phyloP scores from a whole-genome alignment of 352 stramenopile species.

The Thraustochytrium striatum region DNA sequence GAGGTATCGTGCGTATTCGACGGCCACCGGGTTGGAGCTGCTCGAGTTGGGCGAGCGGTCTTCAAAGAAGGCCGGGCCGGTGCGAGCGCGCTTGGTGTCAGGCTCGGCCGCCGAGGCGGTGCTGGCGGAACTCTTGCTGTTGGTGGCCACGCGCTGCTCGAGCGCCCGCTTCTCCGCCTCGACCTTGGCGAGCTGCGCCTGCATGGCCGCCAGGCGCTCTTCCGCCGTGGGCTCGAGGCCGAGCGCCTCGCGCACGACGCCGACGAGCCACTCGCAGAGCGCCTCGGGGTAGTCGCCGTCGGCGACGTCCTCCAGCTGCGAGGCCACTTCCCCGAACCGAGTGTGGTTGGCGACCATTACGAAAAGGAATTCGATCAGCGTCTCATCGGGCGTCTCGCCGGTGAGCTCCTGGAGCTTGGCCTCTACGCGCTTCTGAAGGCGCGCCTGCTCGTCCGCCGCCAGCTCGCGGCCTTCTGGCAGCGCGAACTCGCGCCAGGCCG shows the following conservation, averaged over 20 bases:
- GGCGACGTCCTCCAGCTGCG: neutral
- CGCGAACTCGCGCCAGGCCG: constrained; percentile 30
- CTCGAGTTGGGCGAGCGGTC: neutral
- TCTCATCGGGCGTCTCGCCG: constrained; percentile 16
- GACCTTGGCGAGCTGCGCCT: neutral
- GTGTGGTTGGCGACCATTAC: constrained; percentile 39
- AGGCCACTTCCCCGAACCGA: neutral
- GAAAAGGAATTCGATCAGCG: constrained; percentile 29
- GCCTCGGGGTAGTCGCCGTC: constrained; percentile 28
- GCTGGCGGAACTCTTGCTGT: neutral
- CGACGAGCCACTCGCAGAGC: constrained; percentile 37
- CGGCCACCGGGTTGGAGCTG: neutral
- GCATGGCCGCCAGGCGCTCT: constrained; percentile 14
- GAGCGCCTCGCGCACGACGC: neutral
- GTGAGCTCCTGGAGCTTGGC: constrained; percentile 32
- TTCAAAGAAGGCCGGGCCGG: neutral
- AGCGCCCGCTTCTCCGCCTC: constrained; percentile 26
- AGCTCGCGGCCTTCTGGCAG: constrained; percentile 26
- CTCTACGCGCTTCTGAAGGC: neutral
- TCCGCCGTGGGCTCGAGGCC: neutral
- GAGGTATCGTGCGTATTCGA: constrained; percentile 8
- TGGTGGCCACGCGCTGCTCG: neutral
- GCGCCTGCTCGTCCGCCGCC: neutral
- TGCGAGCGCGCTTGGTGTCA: neutral
- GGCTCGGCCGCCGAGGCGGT: neutral